A percentile compares a stretch with the other conserved stretches of the same genome.
Evolutionary conservation across 1,284 basidiomycete species (phyloP).

Genomic region (Microstroma glucosiphilum): DNA sequence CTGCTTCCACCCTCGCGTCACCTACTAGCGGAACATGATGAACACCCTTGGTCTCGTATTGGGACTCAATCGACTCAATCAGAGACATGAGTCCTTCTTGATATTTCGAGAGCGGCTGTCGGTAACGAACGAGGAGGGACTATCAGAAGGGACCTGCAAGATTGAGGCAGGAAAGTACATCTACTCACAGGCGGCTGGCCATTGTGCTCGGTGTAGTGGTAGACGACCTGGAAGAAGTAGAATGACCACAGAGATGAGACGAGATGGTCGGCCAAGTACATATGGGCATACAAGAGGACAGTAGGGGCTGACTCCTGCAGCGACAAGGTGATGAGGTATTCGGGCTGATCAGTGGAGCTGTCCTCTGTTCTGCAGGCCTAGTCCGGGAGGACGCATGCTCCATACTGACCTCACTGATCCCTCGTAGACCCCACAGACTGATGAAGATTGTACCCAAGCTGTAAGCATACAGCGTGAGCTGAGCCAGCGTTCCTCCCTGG

Average conservation of each 20-base stretch:
- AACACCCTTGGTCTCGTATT: constrained; percentile 33
- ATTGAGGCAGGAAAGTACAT: background rate
- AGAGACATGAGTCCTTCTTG: constrained; percentile 48
- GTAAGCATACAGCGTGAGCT: constrained; percentile 77
- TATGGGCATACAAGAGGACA: constrained; percentile 83
- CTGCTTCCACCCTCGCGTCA: constrained; percentile 51
- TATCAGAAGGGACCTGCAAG: background rate
- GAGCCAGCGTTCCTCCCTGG: constrained; percentile 78
- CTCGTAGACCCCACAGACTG: constrained; percentile 79
- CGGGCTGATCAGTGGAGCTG: too few relatives aligned
- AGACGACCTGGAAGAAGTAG: constrained; percentile 83
- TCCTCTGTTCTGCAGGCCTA: too few relatives aligned
- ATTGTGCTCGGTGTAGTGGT: constrained; percentile 83
- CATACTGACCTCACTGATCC: constrained; percentile 57
- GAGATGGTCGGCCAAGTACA: constrained; percentile 86
- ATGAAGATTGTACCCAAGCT: constrained; percentile 74
- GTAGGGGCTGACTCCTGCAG: constrained; percentile 38
- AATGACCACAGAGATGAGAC: constrained; percentile 86
- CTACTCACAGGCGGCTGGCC: constrained; percentile 49
- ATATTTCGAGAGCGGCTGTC: constrained; percentile 22
- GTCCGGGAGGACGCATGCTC: too few relatives aligned
- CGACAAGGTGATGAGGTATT: background rate
- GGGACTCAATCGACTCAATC: constrained; percentile 44
- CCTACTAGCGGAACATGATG: constrained; percentile 49
- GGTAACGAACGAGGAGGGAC: background rate